Conservation (phyloP, 116 monocot species). For the Posidonia oceanica region DNA sequence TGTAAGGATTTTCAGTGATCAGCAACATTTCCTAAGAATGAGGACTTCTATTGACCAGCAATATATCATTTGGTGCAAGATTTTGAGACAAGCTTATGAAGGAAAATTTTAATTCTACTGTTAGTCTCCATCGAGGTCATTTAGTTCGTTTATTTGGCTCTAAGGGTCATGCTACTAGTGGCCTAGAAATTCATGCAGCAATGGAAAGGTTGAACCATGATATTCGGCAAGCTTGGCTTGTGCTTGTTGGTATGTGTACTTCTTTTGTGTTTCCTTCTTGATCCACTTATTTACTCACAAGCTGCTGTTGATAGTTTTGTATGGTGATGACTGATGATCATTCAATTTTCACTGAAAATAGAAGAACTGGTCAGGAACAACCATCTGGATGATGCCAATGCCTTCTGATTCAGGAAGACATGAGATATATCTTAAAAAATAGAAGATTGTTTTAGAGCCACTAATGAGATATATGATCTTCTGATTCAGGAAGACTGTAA, state of each 20-base stretch:
- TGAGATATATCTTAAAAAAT: too few species aligned
- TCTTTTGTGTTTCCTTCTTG: not conserved
- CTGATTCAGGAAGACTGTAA: constrained; percentile 95
- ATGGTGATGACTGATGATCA: not conserved
- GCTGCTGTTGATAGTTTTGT: not conserved
- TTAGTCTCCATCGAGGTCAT: too few species aligned
- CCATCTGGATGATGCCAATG: constrained; percentile 82
- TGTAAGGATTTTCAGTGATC: too few species aligned
- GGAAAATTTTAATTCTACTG: too few species aligned
- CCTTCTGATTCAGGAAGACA: constrained; percentile 89
- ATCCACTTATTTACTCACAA: not conserved
- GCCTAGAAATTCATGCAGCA: constrained; percentile 85
- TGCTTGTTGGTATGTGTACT: constrained; percentile 61
- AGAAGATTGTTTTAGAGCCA: too few species aligned
- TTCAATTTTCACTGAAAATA: constrained; percentile 15
- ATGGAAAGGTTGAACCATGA: constrained; percentile 93
- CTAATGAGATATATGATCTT: constrained; percentile 89
- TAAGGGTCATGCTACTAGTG: constrained; percentile 70
- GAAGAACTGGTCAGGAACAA: constrained; percentile 78
- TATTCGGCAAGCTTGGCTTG: constrained; percentile 86
- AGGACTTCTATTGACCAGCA: too few species aligned
- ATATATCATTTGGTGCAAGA: too few species aligned
- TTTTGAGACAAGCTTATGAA: too few species aligned
- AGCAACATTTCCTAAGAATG: too few species aligned
- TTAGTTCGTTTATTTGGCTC: constrained; percentile 81